Conservation (phyloP, 2,329 filamentous ascomycete species). For the Trichoderma sp. region DNA sequence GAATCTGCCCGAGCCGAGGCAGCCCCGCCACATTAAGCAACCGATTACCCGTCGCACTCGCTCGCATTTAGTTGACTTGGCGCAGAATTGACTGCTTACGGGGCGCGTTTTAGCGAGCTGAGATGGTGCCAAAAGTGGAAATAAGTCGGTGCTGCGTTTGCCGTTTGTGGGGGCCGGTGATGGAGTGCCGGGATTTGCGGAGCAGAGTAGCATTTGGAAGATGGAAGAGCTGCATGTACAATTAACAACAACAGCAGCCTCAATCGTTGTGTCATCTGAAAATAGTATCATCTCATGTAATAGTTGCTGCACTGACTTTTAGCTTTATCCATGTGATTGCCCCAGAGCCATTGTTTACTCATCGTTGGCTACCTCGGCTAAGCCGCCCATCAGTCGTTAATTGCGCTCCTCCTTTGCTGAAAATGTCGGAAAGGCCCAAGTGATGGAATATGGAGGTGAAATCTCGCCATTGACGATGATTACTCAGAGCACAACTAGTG, state of each 20-base stretch:
- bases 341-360: not conserved
- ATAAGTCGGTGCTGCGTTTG: not conserved
- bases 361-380: not conserved
- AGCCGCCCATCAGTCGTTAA: too few relatives aligned
- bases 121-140: not conserved
- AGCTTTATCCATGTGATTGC: not conserved
- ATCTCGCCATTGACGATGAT: not conserved
- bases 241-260: not conserved
- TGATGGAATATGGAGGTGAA: not conserved
- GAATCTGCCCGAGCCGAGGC: slow-evolving; percentile 5
- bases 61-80: not conserved
- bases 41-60: not conserved
- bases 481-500: too few relatives aligned
- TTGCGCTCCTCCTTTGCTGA: not conserved
- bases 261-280: not conserved
- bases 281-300: not conserved
- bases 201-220: not conserved
- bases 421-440: not conserved
- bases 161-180: not conserved
- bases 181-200: not conserved
- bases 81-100: not conserved
- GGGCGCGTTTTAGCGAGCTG: not conserved
- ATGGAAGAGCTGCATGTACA: not conserved
- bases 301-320: not conserved
- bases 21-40: not conserved